Percentiles rank a stretch among this genome's conserved stretches.
Conservation (phyloP, 2,329 filamentous ascomycete genomes). For the Ceratocystis albifundus region DNA sequence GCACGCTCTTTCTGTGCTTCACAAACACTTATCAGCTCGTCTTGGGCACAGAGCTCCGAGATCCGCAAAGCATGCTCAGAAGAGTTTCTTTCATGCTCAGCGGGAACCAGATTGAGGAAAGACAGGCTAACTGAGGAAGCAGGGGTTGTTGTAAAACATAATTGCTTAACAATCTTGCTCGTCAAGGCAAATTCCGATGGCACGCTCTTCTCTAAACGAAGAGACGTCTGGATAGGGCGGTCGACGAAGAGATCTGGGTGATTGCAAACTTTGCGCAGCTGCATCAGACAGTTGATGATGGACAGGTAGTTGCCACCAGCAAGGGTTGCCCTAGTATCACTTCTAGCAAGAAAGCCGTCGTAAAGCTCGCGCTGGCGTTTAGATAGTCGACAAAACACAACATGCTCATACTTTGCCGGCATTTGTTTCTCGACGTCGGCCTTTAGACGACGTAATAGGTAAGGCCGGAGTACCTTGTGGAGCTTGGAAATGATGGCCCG, state of each 20-base stretch:
- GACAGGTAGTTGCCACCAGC: slow-evolving; percentile 91
- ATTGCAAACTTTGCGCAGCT: slow-evolving; percentile 93
- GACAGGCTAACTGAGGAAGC: slow-evolving; percentile 58
- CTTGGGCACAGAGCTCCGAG: slow-evolving; percentile 14
- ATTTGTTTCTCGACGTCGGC: slow-evolving; percentile 98
- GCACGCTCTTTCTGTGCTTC: slow-evolving; percentile 28
- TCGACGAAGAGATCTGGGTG: slow-evolving; percentile 96
- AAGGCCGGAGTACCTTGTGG: slow-evolving; percentile 86
- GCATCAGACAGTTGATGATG: slow-evolving; percentile 97
- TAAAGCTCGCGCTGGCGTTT: slow-evolving; percentile 93
- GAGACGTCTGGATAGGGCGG: slow-evolving; percentile 90
- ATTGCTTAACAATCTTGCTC: slow-evolving; percentile 56
- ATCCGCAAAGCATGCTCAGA: slow-evolving; percentile 36
- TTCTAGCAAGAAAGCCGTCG: slow-evolving; percentile 85
- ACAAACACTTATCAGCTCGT: slow-evolving; percentile 1
- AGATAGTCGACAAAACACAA: slow-evolving; percentile 87
- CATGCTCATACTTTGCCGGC: slow-evolving; percentile 95
- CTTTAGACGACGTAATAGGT: slow-evolving; percentile 80
- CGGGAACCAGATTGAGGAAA: slow-evolving; percentile 67
- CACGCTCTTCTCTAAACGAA: slow-evolving; percentile 75
- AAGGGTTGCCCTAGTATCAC: slow-evolving; percentile 78
- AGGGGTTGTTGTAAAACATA: slow-evolving; percentile 33
- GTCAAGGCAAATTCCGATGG: slow-evolving; percentile 35
- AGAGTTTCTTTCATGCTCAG: slow-evolving; percentile 34
- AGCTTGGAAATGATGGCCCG: slow-evolving; percentile 84